Evolutionary conservation across 495 filamentous ascomycete species (phyloP).

Genomic region (Aspergillus nanangensis): DNA sequence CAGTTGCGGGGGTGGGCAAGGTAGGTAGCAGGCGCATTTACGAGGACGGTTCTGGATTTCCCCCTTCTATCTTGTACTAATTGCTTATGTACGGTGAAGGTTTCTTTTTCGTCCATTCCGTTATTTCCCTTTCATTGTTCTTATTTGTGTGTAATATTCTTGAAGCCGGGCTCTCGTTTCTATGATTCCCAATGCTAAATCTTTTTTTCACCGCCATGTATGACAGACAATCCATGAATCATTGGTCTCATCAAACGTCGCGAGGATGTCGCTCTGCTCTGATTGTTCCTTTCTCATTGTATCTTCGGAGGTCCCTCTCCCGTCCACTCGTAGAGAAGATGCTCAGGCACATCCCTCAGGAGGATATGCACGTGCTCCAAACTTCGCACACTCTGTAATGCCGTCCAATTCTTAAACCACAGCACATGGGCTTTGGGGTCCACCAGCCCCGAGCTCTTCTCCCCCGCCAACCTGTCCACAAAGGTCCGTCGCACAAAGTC

Average conservation of each 20-base stretch:
- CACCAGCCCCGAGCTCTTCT: constrained; percentile 27
- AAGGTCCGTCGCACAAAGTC: constrained; percentile 67
- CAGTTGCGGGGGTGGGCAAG: constrained; percentile 13
- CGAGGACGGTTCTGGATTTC: too few relatives aligned
- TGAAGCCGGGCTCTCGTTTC: constrained; percentile 4
- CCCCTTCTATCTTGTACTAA: too few relatives aligned
- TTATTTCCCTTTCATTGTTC: not conserved
- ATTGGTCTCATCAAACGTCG: too few relatives aligned
- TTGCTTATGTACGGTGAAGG: too few relatives aligned
- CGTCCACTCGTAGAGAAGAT: constrained; percentile 60
- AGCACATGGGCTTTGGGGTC: constrained; percentile 55
- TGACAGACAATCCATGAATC: not conserved
- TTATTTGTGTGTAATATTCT: not conserved
- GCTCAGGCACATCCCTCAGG: constrained; percentile 56
- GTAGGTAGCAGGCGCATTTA: constrained; percentile 19
- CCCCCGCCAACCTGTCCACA: constrained; percentile 47
- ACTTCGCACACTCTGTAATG: constrained; percentile 78
- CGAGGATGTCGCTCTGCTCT: too few relatives aligned
- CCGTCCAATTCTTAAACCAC: constrained; percentile 94
- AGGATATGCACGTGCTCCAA: constrained; percentile 77
- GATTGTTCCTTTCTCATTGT: too few relatives aligned
- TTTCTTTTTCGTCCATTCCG: constrained; percentile 5
- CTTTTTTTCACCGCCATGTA: not conserved
- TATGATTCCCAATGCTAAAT: constrained; percentile 21
- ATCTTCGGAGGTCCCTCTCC: constrained; percentile 22